Evolutionary conservation across 2,329 filamentous ascomycete species (phyloP).

Genomic region (Aureobasidium sp.): DNA sequence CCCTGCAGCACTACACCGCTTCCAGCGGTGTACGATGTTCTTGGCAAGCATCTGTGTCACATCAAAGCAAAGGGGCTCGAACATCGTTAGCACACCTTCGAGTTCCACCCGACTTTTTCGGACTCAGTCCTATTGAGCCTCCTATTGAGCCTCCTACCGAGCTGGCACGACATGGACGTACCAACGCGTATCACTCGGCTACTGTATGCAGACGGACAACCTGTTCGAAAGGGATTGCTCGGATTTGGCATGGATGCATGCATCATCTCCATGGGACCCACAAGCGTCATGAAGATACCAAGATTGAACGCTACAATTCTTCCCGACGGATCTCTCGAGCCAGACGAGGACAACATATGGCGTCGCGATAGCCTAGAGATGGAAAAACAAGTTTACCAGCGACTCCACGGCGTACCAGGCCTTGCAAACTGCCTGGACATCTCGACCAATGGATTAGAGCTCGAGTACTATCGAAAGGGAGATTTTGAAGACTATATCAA

Average conservation of each 20-base stretch:
- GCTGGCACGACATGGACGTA: neutral
- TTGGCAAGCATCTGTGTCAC: neutral
- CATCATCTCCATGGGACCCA: neutral
- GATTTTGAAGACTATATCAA: neutral
- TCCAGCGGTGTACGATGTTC: neutral
- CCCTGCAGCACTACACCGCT: neutral
- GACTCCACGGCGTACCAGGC: neutral
- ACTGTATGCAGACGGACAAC: neutral
- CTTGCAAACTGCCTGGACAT: neutral
- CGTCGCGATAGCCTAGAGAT: neutral
- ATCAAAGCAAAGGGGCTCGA: too few species aligned
- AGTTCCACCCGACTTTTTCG: neutral
- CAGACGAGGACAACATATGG: neutral
- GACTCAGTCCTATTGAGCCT: neutral
- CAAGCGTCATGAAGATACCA: neutral
- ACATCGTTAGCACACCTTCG: too few species aligned
- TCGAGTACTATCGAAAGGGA: neutral
- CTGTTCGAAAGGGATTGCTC: neutral
- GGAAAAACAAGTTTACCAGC: neutral
- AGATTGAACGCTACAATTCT: neutral
- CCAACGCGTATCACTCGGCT: too few species aligned
- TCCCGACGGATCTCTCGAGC: neutral
- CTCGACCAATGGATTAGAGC: neutral
- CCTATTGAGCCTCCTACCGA: too few species aligned
- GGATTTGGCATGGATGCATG: neutral